Conservation (phyloP, 2,329 filamentous ascomycete genomes). For the Coniochaeta hoffmannii region DNA sequence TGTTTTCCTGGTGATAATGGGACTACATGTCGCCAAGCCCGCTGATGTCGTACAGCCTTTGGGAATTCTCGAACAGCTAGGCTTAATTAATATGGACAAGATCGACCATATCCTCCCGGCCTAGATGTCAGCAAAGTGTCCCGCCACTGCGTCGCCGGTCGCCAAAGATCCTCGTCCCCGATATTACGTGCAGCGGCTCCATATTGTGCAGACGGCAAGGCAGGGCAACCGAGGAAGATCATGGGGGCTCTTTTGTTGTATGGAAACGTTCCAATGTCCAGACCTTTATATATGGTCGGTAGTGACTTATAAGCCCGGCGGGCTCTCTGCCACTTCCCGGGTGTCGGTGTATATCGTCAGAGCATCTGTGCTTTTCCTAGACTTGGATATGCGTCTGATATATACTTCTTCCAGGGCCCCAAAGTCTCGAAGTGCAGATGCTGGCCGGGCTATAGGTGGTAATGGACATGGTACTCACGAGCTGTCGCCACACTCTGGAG, state of each 20-base stretch:
- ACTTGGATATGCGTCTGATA: background rate
- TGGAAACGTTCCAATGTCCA: background rate
- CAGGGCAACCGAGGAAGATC: background rate
- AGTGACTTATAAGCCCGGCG: background rate
- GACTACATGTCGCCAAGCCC: background rate
- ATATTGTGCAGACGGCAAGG: background rate
- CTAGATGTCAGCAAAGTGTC: background rate
- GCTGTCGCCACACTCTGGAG: too few relatives aligned
- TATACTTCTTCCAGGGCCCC: background rate
- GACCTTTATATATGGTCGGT: background rate
- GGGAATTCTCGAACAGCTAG: background rate
- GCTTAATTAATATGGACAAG: background rate
- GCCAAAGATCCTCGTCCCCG: background rate
- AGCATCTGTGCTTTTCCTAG: background rate
- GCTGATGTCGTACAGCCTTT: background rate
- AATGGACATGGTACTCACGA: background rate
- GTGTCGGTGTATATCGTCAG: background rate
- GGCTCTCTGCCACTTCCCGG: background rate
- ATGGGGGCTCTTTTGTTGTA: background rate
- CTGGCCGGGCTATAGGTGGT: background rate
- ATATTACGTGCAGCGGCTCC: slow-evolving; percentile 2
- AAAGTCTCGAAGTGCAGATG: background rate
- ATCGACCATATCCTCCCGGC: background rate
- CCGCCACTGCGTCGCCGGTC: background rate
- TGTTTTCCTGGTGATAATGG: background rate